Base-by-base conservation (phyloP, 345 rosid genomes). In the Linum lewisii region DNA sequence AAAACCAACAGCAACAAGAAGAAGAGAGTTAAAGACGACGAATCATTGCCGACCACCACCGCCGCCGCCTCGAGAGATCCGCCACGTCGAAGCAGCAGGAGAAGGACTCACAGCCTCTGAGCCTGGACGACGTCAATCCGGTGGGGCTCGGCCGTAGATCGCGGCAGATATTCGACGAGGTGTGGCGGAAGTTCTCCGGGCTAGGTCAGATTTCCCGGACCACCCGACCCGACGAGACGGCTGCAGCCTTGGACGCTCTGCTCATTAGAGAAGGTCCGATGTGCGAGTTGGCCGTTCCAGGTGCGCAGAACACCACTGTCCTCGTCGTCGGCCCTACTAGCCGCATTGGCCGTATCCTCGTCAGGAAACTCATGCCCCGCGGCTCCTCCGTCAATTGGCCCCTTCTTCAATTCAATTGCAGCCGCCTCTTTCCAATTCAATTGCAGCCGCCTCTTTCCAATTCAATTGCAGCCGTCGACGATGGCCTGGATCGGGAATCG, bases 181-280 rank as follows among this genome's bases (percentile, higher is more conserved):
- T 88, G 18, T 92, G 98, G 98, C 76, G 95, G 63, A 92, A 92
- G 75, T 92, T 92, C 78, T 92, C 96, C 10, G 95, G 93, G 15
- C 74, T 92, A 38, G 96, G 96, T 8, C 96, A 92, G 79, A 92
- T 92, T 25, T 92, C 96, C 18, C 78, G 98, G 64, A 88, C 95
- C 37, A 81, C 68, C 25, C 82, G 89, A 29, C 70, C 83, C 7
- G 87, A 86, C 67, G 96, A 88, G 16, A 69, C 71, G 34, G 87
- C 80, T 36, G 87, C 80, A 0, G 66, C 86, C 3, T 74, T 88
- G 51, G 92, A 86, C 25, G 81, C 81, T 23, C 78, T 86, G 67
- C 76, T 83, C 63, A 81, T 86, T 1, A 72, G 85, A 68, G 96
- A 82, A 64, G 96, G 96, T n/a, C 98, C 96, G 62, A 84, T 88